phyloP scores from a whole-genome alignment of 1,284 basidiomycete species.

The Ustanciosporium gigantosporum region DNA sequence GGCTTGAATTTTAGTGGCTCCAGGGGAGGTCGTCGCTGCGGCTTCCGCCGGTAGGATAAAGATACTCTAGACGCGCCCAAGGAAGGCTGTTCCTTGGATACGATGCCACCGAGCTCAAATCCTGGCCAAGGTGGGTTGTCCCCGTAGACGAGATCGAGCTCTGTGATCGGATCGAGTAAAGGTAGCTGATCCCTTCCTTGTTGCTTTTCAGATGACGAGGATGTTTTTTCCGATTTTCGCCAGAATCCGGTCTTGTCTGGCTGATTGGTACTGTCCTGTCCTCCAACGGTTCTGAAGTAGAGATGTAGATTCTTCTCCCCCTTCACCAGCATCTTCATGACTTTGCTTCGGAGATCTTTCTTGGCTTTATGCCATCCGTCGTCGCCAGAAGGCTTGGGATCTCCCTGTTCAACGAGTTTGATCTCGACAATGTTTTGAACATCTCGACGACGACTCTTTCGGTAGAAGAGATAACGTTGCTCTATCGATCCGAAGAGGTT shows the following conservation, averaged over 20 bases:
- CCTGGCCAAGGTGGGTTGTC: constrained; percentile 49
- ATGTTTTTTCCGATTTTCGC: neutral
- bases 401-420: constrained; percentile 26
- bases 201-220: neutral
- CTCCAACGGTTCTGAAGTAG: constrained; percentile 34
- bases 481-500: constrained; percentile 36
- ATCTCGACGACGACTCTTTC: constrained; percentile 25
- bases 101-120: constrained; percentile 34
- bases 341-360: constrained; percentile 26
- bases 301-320: constrained; percentile 31
- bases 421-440: constrained; percentile 47
- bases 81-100: constrained; percentile 15
- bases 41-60: constrained; percentile 38
- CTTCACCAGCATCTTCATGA: constrained; percentile 11
- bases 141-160: constrained; percentile 53
- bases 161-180: constrained; percentile 36
- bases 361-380: constrained; percentile 47
- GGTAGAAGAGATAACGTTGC: constrained; percentile 51
- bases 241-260: neutral
- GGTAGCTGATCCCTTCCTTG: too few species aligned
- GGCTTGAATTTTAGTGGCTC: constrained; percentile 24
- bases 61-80: constrained; percentile 17
- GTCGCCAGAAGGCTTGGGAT: constrained; percentile 11
- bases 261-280: too few species aligned
- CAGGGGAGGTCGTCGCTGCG: constrained; percentile 12